Percentiles rank a stretch among this genome's conserved stretches.
phyloP scores from a whole-genome alignment of 2,329 filamentous ascomycete genomes.

The Stemphylium beticola region DNA sequence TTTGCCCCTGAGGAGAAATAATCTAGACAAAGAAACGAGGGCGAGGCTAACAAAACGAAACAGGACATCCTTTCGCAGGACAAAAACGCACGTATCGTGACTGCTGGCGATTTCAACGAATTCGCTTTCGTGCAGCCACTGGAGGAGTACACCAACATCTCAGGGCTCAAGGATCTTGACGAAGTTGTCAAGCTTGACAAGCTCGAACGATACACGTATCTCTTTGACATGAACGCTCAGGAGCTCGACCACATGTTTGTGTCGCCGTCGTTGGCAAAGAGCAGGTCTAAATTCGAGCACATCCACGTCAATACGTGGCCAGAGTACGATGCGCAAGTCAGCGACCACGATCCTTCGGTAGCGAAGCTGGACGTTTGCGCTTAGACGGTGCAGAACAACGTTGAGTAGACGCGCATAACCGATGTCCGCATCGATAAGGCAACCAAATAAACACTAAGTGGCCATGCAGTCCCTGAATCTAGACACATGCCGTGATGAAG shows the following conservation, averaged over 20 bases:
- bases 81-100: slow-evolving; percentile 63
- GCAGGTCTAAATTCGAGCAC: slow-evolving; percentile 64
- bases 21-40: background rate
- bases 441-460: slow-evolving; percentile 2
- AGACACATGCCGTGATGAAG: background rate
- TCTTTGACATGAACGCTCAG: slow-evolving; percentile 73
- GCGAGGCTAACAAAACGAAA: slow-evolving; percentile 29
- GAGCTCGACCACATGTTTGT: slow-evolving; percentile 74
- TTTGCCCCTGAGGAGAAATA: background rate
- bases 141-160: slow-evolving; percentile 59
- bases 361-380: slow-evolving; percentile 67
- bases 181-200: slow-evolving; percentile 60
- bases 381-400: slow-evolving; percentile 15
- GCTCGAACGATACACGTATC: slow-evolving; percentile 72
- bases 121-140: slow-evolving; percentile 69
- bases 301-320: slow-evolving; percentile 76
- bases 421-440: background rate
- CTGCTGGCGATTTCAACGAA: slow-evolving; percentile 75
- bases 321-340: slow-evolving; percentile 61
- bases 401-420: slow-evolving; percentile 8
- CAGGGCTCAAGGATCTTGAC: slow-evolving; percentile 67
- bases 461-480: background rate
- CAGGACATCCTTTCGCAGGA: slow-evolving; percentile 62
- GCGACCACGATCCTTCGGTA: slow-evolving; percentile 74
- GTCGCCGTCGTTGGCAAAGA: slow-evolving; percentile 57